A percentile compares a stretch with the other conserved stretches of the same genome.
Evolutionary conservation across 2,329 filamentous ascomycete genomes (phyloP).

Genomic region (Aurifilum marmelostoma): DNA sequence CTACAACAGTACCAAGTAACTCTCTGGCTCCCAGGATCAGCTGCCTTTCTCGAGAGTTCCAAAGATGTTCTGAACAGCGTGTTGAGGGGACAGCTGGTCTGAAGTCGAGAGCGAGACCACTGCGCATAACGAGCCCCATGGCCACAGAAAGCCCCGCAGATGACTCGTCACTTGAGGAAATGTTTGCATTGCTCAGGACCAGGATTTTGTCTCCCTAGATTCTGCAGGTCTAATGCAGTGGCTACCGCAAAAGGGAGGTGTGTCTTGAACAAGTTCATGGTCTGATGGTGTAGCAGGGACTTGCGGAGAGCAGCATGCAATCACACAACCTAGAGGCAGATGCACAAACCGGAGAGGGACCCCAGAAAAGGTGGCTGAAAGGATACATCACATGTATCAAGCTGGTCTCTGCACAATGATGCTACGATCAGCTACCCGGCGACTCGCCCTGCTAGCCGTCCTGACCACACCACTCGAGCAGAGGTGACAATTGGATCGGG

Average conservation of each 20-base stretch:
- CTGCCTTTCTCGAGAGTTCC: background rate
- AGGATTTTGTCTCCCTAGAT: background rate
- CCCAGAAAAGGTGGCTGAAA: background rate
- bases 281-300: background rate
- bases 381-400: background rate
- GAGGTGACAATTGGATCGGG: background rate
- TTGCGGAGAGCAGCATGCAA: background rate
- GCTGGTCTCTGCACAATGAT: conserved; percentile 2
- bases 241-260: background rate
- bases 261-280: background rate
- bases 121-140: background rate
- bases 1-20: background rate
- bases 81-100: background rate
- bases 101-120: background rate
- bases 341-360: background rate
- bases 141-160: background rate
- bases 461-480: background rate
- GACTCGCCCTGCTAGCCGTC: background rate
- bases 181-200: background rate
- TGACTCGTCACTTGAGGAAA: background rate
- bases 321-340: background rate
- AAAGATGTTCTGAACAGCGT: background rate
- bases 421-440: background rate
- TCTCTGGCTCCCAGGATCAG: background rate
- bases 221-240: conserved; percentile 7